These are phyloP conservation scores for Aurifilum marmelostoma DNA, from an alignment of 2,329 filamentous ascomycete species.

Conservation along the genomic window DNA sequence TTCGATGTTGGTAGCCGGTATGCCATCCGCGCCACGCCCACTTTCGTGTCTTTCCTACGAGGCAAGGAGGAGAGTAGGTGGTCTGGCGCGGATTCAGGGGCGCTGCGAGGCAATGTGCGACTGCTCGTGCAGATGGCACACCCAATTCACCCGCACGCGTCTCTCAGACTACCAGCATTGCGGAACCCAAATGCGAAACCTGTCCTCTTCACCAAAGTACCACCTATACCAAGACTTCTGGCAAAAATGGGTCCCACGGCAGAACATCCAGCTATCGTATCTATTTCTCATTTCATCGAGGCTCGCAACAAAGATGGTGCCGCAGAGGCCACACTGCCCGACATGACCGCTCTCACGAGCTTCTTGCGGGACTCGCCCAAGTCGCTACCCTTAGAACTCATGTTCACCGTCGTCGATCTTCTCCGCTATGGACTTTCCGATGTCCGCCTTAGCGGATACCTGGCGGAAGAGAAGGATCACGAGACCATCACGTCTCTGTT, in stretches of 20 bases:
- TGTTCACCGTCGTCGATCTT: constrained; percentile 86
- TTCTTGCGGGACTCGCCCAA: constrained; percentile 62
- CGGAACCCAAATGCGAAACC: constrained; percentile 65
- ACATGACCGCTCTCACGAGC: constrained; percentile 65
- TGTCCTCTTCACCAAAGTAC: constrained; percentile 75
- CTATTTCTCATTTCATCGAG: constrained; percentile 73
- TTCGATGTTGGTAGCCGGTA: constrained; percentile 68
- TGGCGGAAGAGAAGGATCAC: constrained; percentile 74
- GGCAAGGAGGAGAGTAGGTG: constrained; percentile 79
- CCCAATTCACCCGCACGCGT: constrained; percentile 75
- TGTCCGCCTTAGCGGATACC: constrained; percentile 77
- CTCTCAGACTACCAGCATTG: constrained; percentile 71
- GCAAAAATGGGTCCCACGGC: constrained; percentile 72
- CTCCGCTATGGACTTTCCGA: constrained; percentile 79
- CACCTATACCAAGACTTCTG: constrained; percentile 80
- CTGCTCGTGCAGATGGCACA: constrained; percentile 75
- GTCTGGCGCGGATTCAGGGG: constrained; percentile 72
- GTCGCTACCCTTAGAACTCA: constrained; percentile 62
- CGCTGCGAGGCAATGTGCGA: constrained; percentile 72
- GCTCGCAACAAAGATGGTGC: constrained; percentile 59
- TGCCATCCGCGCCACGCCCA: constrained; percentile 76
- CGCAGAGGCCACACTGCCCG: constrained; percentile 70
- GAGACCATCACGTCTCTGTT: constrained; percentile 66
- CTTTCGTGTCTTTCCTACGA: constrained; percentile 82
- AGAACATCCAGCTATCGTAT: constrained; percentile 62